These are phyloP conservation scores for Fusarium sp. DNA, from an alignment of 2,329 filamentous ascomycete species.

Conservation along the genomic window DNA sequence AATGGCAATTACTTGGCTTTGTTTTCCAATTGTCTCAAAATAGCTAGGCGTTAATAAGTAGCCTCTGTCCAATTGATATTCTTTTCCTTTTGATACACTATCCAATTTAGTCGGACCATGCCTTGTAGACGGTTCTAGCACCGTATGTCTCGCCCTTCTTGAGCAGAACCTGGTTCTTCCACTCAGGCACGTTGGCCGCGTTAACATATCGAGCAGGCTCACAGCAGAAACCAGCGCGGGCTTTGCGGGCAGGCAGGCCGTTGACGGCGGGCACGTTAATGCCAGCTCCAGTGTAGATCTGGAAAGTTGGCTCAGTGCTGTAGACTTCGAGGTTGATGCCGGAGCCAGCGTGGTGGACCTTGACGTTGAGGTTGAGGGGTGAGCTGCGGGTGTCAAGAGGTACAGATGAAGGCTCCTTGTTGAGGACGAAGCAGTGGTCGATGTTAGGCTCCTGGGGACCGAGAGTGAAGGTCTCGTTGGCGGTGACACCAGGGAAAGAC, in stretches of 20 bases:
- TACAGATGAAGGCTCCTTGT: conserved; percentile 69
- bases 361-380: conserved; percentile 75
- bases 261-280: conserved; percentile 79
- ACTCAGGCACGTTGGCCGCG: conserved; percentile 83
- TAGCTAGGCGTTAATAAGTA: conserved; percentile 27
- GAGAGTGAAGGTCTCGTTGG: conserved; percentile 77
- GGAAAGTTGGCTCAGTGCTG: conserved; percentile 95
- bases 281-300: conserved; percentile 93
- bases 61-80: conserved; percentile 20
- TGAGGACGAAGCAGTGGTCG: conserved; percentile 90
- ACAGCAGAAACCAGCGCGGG: conserved; percentile 86
- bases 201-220: conserved; percentile 94
- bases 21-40: conserved; percentile 12
- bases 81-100: conserved; percentile 4
- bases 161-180: conserved; percentile 81
- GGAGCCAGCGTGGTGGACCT: conserved; percentile 78
- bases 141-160: conserved; percentile 90
- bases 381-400: conserved; percentile 73
- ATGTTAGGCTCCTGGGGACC: conserved; percentile 78
- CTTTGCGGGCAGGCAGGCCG: conserved; percentile 71
- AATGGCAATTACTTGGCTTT: conserved; percentile 10
- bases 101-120: conserved; percentile 74
- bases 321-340: conserved; percentile 86
- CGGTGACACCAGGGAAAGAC: conserved; percentile 72
- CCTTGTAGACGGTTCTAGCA: conserved; percentile 83